phyloP scores from a whole-genome alignment of 441 rosid species.

The Populus hybrid region DNA sequence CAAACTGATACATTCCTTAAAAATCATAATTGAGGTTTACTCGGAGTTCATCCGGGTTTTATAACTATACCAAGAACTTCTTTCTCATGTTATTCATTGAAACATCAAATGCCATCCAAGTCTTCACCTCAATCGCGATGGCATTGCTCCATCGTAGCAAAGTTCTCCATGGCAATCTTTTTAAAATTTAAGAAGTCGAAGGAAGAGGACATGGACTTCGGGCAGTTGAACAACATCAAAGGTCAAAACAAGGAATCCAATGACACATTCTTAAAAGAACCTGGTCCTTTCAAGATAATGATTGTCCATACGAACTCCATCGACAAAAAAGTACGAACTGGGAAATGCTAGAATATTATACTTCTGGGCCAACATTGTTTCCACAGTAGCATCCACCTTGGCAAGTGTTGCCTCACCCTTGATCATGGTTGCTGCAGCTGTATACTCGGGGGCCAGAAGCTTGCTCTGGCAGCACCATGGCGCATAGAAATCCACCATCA shows the following conservation, averaged over 20 bases:
- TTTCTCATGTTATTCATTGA: no score
- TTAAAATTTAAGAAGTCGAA: no score
- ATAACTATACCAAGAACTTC: no score
- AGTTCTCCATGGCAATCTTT: no score
- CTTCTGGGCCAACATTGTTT: neutral
- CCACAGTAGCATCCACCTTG: conserved; percentile 7
- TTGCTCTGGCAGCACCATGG: conserved; percentile 19
- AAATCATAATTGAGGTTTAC: no score
- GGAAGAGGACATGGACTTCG: no score
- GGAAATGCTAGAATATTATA: conserved; percentile 12
- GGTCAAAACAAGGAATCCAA: neutral
- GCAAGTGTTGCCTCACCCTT: conserved; percentile 17
- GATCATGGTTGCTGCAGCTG: conserved; percentile 19
- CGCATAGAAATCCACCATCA: conserved; percentile 24
- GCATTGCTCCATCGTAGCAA: no score
- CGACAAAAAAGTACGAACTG: conserved; percentile 8
- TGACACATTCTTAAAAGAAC: neutral
- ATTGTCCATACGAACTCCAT: conserved; percentile 11
- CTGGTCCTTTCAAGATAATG: neutral
- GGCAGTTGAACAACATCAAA: neutral
- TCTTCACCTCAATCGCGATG: no score
- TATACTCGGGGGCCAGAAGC: conserved; percentile 12
- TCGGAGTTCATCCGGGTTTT: no score
- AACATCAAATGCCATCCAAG: no score
- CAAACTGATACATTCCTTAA: no score